Evolutionary conservation across 768 basidiomycete species (phyloP), one percentile per base, ranked within the genome.

Genomic region (Kwoniella bestiolae): DNA sequence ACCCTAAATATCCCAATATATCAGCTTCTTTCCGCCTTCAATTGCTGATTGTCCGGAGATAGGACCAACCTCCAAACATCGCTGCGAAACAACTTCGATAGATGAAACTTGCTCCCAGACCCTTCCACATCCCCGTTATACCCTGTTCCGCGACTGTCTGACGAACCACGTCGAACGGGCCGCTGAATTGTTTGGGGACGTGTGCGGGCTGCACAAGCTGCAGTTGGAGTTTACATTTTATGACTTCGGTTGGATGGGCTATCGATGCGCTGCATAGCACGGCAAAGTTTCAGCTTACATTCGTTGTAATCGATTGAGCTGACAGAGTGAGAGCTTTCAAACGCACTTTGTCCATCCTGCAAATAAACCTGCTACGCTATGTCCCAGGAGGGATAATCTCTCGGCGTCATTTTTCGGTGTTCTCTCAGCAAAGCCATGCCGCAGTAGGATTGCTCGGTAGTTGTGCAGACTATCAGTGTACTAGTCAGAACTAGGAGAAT

Each of bases 201-300:
- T 73, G 69, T 21, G 60, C 67, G 8, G 77, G 66, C 41, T 74
- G 74, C 8, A 75, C 76, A 25, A 73, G 72, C 49, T 81, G 80
- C 4, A 80, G 46, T 57, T 81, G 78, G 16, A 79, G 69, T 67
- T 75, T 71, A 85, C 88, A 87, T 85, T 92, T 92, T 66, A 92
- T 82, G 59, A 88, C 84, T 77, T 92, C 91, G 38, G 91, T 85
- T 0, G 91, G 90, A 14, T 89, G 90, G 5, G 91, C 90, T 28
- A 91, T 80, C 18, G 88, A 61, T 12, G 89, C 86, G 73, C 89
- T 90, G 68, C 18, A 34, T 18, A 41, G 3, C 38, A 55, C 3
- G 12, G 7, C 29, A 11, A 16, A 23, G 18, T 51, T 0, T 29
- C 50, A 51, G 50, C 50, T 51, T 23, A 51, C 3, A 29, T 1